A percentile compares a stretch with the other conserved stretches of the same genome.
phyloP scores from a whole-genome alignment of 805 yeast genomes.

The Wickerhamomyces queroliae region DNA sequence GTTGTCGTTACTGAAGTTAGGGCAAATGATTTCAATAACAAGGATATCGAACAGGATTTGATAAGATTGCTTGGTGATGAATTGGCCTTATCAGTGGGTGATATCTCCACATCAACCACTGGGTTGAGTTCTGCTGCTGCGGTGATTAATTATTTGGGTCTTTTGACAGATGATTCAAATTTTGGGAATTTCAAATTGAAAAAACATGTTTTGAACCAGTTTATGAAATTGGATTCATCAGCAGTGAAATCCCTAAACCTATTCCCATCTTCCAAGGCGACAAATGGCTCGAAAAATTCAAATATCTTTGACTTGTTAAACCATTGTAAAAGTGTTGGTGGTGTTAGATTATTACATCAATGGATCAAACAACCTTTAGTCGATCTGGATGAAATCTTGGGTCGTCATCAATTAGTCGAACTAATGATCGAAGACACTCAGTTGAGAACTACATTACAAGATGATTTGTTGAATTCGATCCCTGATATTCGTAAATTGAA shows the following conservation, averaged over 20 bases:
- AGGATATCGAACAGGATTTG: constrained; percentile 75
- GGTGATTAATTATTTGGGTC: constrained; percentile 58
- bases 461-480: constrained; percentile 59
- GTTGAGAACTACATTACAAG: constrained; percentile 58
- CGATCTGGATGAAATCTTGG: constrained; percentile 46
- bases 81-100: constrained; percentile 48
- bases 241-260: constrained; percentile 85
- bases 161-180: constrained; percentile 51
- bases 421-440: constrained; percentile 64
- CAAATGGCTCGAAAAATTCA: constrained; percentile 36
- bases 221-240: constrained; percentile 86
- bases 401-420: constrained; percentile 74
- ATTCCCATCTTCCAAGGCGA: constrained; percentile 46
- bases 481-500: constrained; percentile 80
- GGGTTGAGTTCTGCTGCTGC: constrained; percentile 67
- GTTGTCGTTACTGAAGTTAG: constrained; percentile 61
- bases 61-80: constrained; percentile 60
- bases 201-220: constrained; percentile 68
- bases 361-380: constrained; percentile 97
- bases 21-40: constrained; percentile 49
- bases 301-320: constrained; percentile 82
- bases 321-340: constrained; percentile 86
- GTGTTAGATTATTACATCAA: constrained; percentile 78
- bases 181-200: constrained; percentile 51
- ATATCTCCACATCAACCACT: constrained; percentile 39